Evolutionary conservation across 2,329 filamentous ascomycete genomes (phyloP).

Genomic region (Alternaria tenuissima): DNA sequence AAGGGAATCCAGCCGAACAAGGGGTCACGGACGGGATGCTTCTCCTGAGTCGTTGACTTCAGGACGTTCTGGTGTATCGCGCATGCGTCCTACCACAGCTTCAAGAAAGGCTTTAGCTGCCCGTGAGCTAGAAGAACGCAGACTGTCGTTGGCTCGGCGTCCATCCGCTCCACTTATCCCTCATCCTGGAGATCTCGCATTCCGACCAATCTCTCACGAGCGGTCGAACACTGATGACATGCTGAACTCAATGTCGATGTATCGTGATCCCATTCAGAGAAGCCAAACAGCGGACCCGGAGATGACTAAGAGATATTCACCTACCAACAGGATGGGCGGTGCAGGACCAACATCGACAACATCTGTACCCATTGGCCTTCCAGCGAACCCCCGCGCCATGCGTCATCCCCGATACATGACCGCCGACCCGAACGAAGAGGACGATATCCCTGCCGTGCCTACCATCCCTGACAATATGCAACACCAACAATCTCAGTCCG

Average conservation of each 20-base stretch:
- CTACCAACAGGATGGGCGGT: slow-evolving; percentile 43
- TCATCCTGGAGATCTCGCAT: slow-evolving; percentile 67
- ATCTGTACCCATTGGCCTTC: slow-evolving; percentile 74
- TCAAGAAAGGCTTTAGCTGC: slow-evolving; percentile 63
- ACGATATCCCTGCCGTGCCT: slow-evolving; percentile 62
- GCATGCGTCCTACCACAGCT: slow-evolving; percentile 38
- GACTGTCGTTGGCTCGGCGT: slow-evolving; percentile 77
- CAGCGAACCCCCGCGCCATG: slow-evolving; percentile 92
- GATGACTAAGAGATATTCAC: slow-evolving; percentile 51
- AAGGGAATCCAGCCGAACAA: slow-evolving; percentile 45
- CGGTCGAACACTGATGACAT: slow-evolving; percentile 54
- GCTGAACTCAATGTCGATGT: slow-evolving; percentile 44
- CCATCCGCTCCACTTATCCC: slow-evolving; percentile 83
- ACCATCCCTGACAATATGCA: slow-evolving; percentile 62
- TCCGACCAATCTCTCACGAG: slow-evolving; percentile 44
- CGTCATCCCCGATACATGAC: slow-evolving; percentile 76
- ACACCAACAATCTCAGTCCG: slow-evolving; percentile 30
- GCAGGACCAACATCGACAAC: slow-evolving; percentile 56
- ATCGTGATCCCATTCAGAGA: slow-evolving; percentile 57
- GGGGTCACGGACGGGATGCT: slow-evolving; percentile 42
- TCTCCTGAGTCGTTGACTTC: slow-evolving; percentile 49
- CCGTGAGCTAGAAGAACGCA: slow-evolving; percentile 85
- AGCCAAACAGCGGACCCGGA: slow-evolving; percentile 72
- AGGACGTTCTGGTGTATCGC: slow-evolving; percentile 39
- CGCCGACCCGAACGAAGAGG: slow-evolving; percentile 60